A percentile compares a stretch with the other conserved stretches of the same genome.
These are phyloP conservation scores for Sarcomyxa edulis DNA, from an alignment of 768 basidiomycete species.

Conservation along the genomic window DNA sequence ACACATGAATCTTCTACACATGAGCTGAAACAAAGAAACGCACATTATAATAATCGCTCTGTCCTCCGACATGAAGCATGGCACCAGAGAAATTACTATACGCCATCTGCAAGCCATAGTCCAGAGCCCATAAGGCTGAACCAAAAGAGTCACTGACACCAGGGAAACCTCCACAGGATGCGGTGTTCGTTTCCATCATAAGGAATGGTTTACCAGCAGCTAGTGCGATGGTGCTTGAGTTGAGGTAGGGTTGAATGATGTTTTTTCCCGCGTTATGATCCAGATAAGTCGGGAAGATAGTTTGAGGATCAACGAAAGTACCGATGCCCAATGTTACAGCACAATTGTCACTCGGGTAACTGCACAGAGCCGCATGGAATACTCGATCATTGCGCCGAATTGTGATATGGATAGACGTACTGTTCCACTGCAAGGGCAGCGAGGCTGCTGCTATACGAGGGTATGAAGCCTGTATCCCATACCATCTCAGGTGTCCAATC, in stretches of 20 bases:
- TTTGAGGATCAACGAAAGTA: constrained; percentile 20
- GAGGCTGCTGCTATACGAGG: constrained; percentile 20
- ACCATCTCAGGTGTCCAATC: constrained; percentile 31
- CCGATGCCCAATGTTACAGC: constrained; percentile 25
- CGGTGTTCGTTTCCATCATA: constrained; percentile 42
- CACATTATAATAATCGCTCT: constrained; percentile 18
- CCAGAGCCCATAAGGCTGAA: constrained; percentile 37
- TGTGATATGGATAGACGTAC: constrained; percentile 15
- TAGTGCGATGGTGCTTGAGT: constrained; percentile 7
- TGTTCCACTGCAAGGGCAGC: constrained; percentile 35
- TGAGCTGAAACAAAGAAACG: constrained; percentile 22
- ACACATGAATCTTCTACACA: constrained; percentile 2
- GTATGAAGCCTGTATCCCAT: constrained; percentile 31
- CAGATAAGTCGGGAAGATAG: constrained; percentile 6
- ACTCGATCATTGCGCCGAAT: not conserved
- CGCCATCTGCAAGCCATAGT: constrained; percentile 34
- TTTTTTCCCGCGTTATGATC: constrained; percentile 25
- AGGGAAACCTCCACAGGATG: constrained; percentile 39
- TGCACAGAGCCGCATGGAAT: not conserved
- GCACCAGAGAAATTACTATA: constrained; percentile 30
- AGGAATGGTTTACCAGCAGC: constrained; percentile 21
- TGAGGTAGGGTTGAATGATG: constrained; percentile 8
- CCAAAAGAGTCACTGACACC: constrained; percentile 37
- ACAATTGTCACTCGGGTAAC: constrained; percentile 32
- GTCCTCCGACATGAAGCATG: constrained; percentile 17